Base-by-base conservation (phyloP, 169 alveolate species). In the Plasmodium adleri region DNA sequence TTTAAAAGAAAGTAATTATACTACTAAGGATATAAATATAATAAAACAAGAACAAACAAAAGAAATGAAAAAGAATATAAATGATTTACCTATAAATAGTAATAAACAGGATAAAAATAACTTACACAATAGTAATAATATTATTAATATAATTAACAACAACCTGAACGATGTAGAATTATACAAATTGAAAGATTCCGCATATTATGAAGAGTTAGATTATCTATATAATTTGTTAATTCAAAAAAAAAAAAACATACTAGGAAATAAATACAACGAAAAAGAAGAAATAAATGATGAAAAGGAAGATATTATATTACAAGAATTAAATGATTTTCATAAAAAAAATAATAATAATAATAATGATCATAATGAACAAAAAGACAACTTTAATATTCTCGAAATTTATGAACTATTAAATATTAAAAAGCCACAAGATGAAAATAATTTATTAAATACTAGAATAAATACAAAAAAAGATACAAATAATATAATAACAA, bases 171-270 rank as follows among this genome's bases (percentile, higher is more conserved):
- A 76, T 59, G 6, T 64, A 12, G 28, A 45, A 47, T 49, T 64
- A 12, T 76, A 64, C 47, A 76, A 76, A 64, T 10, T 47, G 68
- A 22, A 47, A 32, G 89, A 76, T 59, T 64, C 89, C 7, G 89
- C 89, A 26, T 76, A 76, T 58, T 76, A 58, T 49, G 89, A 76
- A 50, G 89, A 76, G 26, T 47, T 76, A 32, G 89, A 76, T 10
- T 76, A 76, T 58, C 20, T 76, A 50, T 75, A 76, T 70, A 76
- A 76, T 50, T 47, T 64, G 62, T 0, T 76, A 47, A 43, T 76
- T 22, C 78, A 76, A 58, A 76, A 76, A 50, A 76, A 76, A 76
- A 76, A 76, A 63, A 17, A 63, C 32, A 76, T 76, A 17, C 67
- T 76, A 50, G 89, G 89, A 13, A 59, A 76, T 56, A 32, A 39